Conservation (phyloP, 805 yeast genomes). For the Candida ipomoeae region DNA sequence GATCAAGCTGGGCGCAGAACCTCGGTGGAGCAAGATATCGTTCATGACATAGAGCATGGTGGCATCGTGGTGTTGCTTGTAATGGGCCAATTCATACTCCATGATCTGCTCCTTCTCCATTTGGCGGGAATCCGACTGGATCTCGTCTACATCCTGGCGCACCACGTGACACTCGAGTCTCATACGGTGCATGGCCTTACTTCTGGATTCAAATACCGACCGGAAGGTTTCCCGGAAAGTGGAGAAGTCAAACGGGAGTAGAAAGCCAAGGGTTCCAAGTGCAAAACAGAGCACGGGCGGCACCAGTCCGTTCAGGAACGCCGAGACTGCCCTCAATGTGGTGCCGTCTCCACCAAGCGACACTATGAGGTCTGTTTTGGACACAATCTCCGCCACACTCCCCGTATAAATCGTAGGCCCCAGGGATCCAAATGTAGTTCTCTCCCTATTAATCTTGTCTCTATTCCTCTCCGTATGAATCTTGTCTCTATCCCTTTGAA, state of each 20-base stretch:
- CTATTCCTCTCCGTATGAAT: too few relatives aligned
- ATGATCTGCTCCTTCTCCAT: conserved; percentile 13
- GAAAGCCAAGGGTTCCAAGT: conserved; percentile 85
- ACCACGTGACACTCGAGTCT: conserved; percentile 74
- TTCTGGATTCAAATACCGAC: conserved; percentile 61
- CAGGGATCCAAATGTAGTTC: not conserved
- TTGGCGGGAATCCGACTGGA: conserved; percentile 1
- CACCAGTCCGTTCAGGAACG: conserved; percentile 65
- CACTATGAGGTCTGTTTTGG: conserved; percentile 73
- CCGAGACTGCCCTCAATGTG: conserved; percentile 74
- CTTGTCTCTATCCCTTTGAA: too few relatives aligned
- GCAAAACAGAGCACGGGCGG: conserved; percentile 91
- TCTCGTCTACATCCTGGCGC: conserved; percentile 20
- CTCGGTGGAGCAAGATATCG: conserved; percentile 84
- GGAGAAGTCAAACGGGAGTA: conserved; percentile 78
- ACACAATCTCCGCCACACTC: conserved; percentile 47
- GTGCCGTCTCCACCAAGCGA: conserved; percentile 98
- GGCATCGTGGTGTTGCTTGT: conserved; percentile 19
- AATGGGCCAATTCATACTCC: conserved; percentile 15
- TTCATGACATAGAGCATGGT: conserved; percentile 78
- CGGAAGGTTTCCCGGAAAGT: conserved; percentile 58
- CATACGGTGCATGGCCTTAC: conserved; percentile 70
- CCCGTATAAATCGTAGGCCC: conserved; percentile 50
- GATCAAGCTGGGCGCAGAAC: conserved; percentile 80
- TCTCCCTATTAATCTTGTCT: too few relatives aligned